These are phyloP conservation scores for Picea glauca DNA, from an alignment of 75 land plant genomes.

Conservation along the genomic window DNA sequence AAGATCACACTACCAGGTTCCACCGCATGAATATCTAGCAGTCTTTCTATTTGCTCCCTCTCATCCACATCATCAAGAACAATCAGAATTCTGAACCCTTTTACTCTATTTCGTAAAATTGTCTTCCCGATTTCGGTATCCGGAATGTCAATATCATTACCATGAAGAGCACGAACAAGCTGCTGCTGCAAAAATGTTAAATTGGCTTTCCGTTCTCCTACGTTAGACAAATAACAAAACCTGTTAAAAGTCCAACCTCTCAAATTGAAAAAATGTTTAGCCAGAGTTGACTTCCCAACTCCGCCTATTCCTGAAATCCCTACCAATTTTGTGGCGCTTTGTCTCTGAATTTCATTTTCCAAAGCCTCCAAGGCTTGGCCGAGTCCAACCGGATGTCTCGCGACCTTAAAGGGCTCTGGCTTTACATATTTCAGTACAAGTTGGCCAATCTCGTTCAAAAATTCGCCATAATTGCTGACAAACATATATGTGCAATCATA, in stretches of 20 bases:
- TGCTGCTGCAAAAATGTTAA: background rate
- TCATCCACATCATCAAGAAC: conserved; percentile 3
- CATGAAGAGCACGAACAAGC: background rate
- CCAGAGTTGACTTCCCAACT: background rate
- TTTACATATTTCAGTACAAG: no score
- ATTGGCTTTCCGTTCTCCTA: background rate
- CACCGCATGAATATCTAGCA: background rate
- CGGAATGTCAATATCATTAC: background rate
- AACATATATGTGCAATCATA: no score
- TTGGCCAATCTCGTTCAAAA: no score
- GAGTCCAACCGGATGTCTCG: background rate
- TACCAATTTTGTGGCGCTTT: background rate
- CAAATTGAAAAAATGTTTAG: background rate
- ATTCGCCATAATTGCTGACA: no score
- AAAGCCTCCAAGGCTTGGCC: background rate
- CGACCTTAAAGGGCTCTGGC: background rate
- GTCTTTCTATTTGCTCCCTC: background rate
- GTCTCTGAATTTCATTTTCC: background rate
- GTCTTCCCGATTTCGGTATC: background rate
- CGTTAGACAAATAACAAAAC: background rate
- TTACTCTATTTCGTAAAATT: background rate
- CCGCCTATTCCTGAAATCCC: background rate
- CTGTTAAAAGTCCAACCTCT: background rate
- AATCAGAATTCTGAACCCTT: background rate
- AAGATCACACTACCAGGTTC: background rate